Conservation (phyloP, 2,329 filamentous ascomycete genomes). For the Metarhizium sp. region DNA sequence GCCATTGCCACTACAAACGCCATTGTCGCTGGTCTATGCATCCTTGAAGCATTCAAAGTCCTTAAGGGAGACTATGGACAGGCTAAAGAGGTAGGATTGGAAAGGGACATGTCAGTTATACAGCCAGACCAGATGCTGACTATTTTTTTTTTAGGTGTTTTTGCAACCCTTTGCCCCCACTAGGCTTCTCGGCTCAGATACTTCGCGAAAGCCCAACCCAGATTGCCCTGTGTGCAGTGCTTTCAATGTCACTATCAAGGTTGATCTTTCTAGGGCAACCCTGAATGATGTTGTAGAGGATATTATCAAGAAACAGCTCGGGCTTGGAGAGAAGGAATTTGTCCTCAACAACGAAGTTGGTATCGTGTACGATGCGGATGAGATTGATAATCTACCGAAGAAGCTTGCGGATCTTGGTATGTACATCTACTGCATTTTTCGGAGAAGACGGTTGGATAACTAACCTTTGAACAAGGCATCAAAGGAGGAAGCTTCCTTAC, state of each 20-base stretch:
- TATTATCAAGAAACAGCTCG: slow-evolving; percentile 59
- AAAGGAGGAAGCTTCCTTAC: slow-evolving; percentile 68
- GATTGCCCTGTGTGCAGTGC: slow-evolving; percentile 78
- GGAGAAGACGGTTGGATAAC: background rate
- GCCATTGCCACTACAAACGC: slow-evolving; percentile 98
- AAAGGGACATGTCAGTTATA: background rate
- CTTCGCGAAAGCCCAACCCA: slow-evolving; percentile 58
- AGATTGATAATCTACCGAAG: slow-evolving; percentile 76
- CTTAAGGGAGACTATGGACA: slow-evolving; percentile 61
- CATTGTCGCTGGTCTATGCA: slow-evolving; percentile 86
- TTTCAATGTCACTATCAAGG: slow-evolving; percentile 55
- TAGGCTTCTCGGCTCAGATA: slow-evolving; percentile 49
- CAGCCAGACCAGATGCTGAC: slow-evolving; percentile 1
- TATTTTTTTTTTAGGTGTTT: slow-evolving; percentile 49
- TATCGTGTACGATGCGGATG: slow-evolving; percentile 81
- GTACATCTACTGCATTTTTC: slow-evolving; percentile 6
- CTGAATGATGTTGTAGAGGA: slow-evolving; percentile 70
- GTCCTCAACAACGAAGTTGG: slow-evolving; percentile 65
- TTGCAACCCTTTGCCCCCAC: slow-evolving; percentile 58
- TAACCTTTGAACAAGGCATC: slow-evolving; percentile 45
- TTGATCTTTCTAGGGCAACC: slow-evolving; percentile 64
- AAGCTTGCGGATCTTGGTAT: slow-evolving; percentile 67
- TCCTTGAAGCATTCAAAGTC: slow-evolving; percentile 88
- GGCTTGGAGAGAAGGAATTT: slow-evolving; percentile 71
- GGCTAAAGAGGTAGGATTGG: slow-evolving; percentile 57